These are phyloP conservation scores for Ogataea philodendri DNA, from an alignment of 805 yeast genomes.

Conservation along the genomic window DNA sequence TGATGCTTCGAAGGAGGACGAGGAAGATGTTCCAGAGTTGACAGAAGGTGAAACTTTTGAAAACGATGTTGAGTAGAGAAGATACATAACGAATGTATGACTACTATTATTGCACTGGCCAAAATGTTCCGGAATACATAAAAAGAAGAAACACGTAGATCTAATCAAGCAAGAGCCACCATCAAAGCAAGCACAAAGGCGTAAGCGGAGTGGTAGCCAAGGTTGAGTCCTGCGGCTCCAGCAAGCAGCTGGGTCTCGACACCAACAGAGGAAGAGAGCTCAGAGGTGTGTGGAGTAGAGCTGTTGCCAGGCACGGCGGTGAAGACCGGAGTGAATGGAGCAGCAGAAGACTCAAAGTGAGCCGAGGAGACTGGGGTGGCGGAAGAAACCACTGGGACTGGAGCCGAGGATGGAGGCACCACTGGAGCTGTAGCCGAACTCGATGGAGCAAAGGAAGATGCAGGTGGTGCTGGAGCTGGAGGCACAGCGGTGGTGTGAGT, in stretches of 20 bases:
- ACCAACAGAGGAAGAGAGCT: constrained; percentile 5
- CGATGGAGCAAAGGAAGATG: neutral
- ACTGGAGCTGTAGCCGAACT: constrained; percentile 2
- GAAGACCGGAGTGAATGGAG: constrained; percentile 1
- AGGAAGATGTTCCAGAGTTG: constrained; percentile 72
- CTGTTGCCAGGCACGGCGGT: constrained; percentile 4
- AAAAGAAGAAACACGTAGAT: constrained; percentile 9
- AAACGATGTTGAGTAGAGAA: constrained; percentile 41
- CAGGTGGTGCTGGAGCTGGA: constrained; percentile 3
- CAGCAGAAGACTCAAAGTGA: neutral
- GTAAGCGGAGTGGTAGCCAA: constrained; percentile 8
- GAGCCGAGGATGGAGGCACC: neutral
- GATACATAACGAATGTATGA: constrained; percentile 16
- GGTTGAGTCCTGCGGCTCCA: constrained; percentile 10
- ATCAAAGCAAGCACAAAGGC: constrained; percentile 14
- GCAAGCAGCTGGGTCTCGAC: constrained; percentile 13
- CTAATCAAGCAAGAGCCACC: constrained; percentile 13
- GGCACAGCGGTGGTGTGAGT: constrained; percentile 1
- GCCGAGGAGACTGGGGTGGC: constrained; percentile 2
- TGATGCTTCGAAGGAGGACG: constrained; percentile 51
- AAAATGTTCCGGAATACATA: constrained; percentile 12
- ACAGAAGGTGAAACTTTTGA: constrained; percentile 89
- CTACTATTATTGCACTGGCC: constrained; percentile 9
- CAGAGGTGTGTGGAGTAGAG: constrained; percentile 1
- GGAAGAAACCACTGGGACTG: constrained; percentile 1